Base-by-base conservation (phyloP, 257 asterid genomes). In the Euphrasia confusa region DNA sequence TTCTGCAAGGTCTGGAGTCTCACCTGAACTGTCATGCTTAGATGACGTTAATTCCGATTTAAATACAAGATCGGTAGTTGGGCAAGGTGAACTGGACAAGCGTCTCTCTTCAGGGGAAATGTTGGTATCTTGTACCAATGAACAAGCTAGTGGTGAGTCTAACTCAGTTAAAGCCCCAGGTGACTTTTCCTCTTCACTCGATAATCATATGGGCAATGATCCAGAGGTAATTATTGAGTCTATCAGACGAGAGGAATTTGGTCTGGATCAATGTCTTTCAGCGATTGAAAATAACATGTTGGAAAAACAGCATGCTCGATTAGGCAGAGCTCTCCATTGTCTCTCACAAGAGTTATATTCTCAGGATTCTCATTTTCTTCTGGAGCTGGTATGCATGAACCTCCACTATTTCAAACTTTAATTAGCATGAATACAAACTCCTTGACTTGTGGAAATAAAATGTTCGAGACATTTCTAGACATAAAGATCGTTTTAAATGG, bases 281-380 rank as follows among this genome's bases (percentile, higher is more conserved):
- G 81, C 63, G 58, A 61, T 72, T 58, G 96, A 89, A 69, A 87
- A 67, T 69, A 83, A 30, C 66, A 77, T 93, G 88, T 77, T 93
- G 79, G 80, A 78, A 83, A 93, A 93, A 88, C 99, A 89, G 75
- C 99, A 93, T 77, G 90, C 97, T 71, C 90, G 97, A 58, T 70
- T 93, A 66, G 97, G 99, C 70, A 89, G 99, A 77, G 99, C 99
- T 61, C 97, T 93, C 55, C 94, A 89, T 65, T 93, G 97, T 76
- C 95, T 93, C 60, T 89, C 99, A 35, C 96, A 87, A 56, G 99
- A 93, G 82, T 67, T 93, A 71, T 93, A 93, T 74, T 93, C 99
- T 67, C 95, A 89, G 73, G 99, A 93, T 81, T 93, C 99, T 50
- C 99, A 93, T 75, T 93, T 93, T 74, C 87, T 93, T 63, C 83